These are phyloP conservation scores for Boletus insuetus DNA, from an alignment of 768 basidiomycete species.

Conservation along the genomic window DNA sequence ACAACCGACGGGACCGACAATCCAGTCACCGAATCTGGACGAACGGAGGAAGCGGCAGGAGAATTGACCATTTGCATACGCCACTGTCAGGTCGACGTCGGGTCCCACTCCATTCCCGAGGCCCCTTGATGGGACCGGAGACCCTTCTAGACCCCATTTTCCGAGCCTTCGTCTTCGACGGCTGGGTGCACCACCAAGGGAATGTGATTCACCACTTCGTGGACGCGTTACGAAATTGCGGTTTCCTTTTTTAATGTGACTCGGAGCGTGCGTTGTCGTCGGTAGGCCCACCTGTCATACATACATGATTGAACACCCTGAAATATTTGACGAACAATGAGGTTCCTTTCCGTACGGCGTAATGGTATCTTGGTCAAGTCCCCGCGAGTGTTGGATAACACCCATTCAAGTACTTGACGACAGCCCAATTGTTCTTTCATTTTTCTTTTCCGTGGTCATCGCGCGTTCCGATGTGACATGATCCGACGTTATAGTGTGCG, in stretches of 20 bases:
- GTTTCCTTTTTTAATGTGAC: not conserved
- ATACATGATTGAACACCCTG: too few relatives aligned
- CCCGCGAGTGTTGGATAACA: not conserved
- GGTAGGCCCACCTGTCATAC: not conserved
- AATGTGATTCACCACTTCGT: not conserved
- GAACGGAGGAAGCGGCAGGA: not conserved
- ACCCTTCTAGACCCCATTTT: not conserved
- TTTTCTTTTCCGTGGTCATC: slow-evolving; percentile 2
- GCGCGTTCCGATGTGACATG: slow-evolving; percentile 2
- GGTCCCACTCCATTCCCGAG: too few relatives aligned
- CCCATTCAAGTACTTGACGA: not conserved
- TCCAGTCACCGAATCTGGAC: not conserved
- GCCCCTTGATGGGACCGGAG: not conserved
- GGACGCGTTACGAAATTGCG: not conserved
- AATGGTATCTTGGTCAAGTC: too few relatives aligned
- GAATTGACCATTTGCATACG: not conserved
- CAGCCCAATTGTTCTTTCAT: not conserved
- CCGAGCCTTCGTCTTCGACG: not conserved
- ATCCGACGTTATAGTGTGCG: not conserved
- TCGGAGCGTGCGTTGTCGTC: not conserved
- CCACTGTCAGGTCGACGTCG: not conserved
- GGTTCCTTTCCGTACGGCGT: too few relatives aligned
- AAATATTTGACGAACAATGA: too few relatives aligned
- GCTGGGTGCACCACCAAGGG: not conserved
- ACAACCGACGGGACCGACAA: not conserved